Evolutionary conservation across 106 monocot genomes (phyloP), one percentile per base, ranked within the genome.

Genomic region (Dendrobium chrysotoxum): DNA sequence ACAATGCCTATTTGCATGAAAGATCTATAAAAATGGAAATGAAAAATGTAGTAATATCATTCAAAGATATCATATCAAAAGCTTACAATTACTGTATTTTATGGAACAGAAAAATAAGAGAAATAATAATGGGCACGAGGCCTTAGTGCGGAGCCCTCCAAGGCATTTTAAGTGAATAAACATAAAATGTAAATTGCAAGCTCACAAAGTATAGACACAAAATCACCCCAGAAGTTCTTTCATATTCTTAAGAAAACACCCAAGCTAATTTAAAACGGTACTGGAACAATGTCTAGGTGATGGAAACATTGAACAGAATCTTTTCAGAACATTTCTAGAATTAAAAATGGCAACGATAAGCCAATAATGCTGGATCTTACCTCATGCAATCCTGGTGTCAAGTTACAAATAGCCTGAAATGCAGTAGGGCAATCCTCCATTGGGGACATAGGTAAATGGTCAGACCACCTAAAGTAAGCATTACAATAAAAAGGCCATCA

Each of bases 301-400:
- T 4, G 35, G 12, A 70, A 70, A 31, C 35, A 21, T 35, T 35
- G 31, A 0, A 70, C 70, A 12, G 13, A 15, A 70, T 15, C 70
- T 35, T 70, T 70, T 35, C 31, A 70, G 28, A 70, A 35, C 30
- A 70, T 25, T 65, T n/a, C 8, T 65, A 65, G 10, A 65, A 7
- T 7, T 25, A 71, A 71, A 5, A 0, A 41, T 42, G 21, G 16
- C 41, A 74, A 21, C 40, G 42, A n/a, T 42, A 74, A 42, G 21
- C 1, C 38, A 74, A 42, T 4, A 40, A 74, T 18, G 7, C 1
- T 23, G 7, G 74, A 17, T 41, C 40, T 77, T 76, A 95, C 98
- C 91, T 95, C 88, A 87, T 99, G 91, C 45, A 87, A 72, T 9
- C 98, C 98, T 30, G 92, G 98, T 10, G 89, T 54, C 81, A 99